phyloP scores from a whole-genome alignment of 1,284 basidiomycete species.

The Pisolithus thermaeus region DNA sequence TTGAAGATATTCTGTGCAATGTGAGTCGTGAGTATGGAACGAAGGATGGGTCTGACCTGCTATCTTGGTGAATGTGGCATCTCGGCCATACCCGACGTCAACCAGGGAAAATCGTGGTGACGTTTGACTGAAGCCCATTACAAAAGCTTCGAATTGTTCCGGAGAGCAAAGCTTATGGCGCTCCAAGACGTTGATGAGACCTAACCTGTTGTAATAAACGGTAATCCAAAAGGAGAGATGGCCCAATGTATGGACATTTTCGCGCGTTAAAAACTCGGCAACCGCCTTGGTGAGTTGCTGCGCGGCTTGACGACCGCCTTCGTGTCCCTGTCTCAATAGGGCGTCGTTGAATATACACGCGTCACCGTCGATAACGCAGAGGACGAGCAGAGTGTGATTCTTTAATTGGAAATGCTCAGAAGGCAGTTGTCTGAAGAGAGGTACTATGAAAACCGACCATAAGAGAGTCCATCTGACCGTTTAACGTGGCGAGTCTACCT shows the following conservation, averaged over 20 bases:
- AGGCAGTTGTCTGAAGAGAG: not conserved
- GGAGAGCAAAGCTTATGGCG: conserved; percentile 49
- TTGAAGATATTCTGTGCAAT: conserved; percentile 60
- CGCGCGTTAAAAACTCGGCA: conserved; percentile 54
- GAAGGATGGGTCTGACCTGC: conserved; percentile 42
- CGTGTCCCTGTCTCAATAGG: conserved; percentile 54
- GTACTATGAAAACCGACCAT: conserved; percentile 36
- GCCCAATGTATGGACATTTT: conserved; percentile 51
- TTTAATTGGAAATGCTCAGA: conserved; percentile 23
- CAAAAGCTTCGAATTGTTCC: conserved; percentile 64
- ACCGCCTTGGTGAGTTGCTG: conserved; percentile 61
- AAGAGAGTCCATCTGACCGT: conserved; percentile 53
- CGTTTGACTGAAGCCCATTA: conserved; percentile 62
- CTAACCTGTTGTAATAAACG: conserved; percentile 60
- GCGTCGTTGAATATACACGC: conserved; percentile 57
- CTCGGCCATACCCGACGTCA: conserved; percentile 66
- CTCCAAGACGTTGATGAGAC: conserved; percentile 45
- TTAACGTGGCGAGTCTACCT: conserved; percentile 54
- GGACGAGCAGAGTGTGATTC: conserved; percentile 59
- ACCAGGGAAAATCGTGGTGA: conserved; percentile 64
- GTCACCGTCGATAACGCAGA: conserved; percentile 71
- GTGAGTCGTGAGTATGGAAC: not conserved
- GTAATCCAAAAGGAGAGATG: conserved; percentile 67
- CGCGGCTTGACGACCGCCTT: conserved; percentile 64
- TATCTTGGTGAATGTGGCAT: conserved; percentile 65